A percentile compares a stretch with the other conserved stretches of the same genome.
Conservation (phyloP, 805 yeast genomes). For the Millerozyma acaciae region DNA sequence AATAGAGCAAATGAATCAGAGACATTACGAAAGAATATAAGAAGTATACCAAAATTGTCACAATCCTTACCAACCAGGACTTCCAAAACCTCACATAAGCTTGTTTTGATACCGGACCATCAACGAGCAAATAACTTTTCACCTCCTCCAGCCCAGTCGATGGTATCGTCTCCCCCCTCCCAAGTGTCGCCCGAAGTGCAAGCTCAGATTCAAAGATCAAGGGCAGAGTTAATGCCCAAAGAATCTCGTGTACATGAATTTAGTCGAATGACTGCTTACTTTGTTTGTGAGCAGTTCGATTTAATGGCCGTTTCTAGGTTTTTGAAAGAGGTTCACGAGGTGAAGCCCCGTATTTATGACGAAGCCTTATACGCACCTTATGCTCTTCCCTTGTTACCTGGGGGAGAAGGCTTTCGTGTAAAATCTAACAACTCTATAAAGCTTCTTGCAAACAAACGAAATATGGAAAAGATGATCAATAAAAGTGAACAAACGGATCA, state of each 20-base stretch:
- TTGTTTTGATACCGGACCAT: constrained; percentile 79
- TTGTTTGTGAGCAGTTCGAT: constrained; percentile 79
- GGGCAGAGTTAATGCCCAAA: constrained; percentile 57
- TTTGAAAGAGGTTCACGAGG: constrained; percentile 67
- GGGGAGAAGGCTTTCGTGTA: constrained; percentile 71
- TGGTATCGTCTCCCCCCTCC: constrained; percentile 6
- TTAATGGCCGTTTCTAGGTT: constrained; percentile 61
- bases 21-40: constrained; percentile 30
- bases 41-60: constrained; percentile 49
- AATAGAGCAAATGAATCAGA: neutral
- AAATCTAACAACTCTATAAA: constrained; percentile 60
- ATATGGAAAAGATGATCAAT: constrained; percentile 76
- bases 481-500: constrained; percentile 85
- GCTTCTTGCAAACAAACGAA: constrained; percentile 37
- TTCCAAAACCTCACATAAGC: constrained; percentile 78
- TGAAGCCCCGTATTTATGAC: constrained; percentile 82
- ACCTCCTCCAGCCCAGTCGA: constrained; percentile 6
- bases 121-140: constrained; percentile 21
- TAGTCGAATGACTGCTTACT: constrained; percentile 87
- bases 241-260: constrained; percentile 59
- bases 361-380: constrained; percentile 93
- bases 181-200: constrained; percentile 14
- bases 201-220: constrained; percentile 34
- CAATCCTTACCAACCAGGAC: constrained; percentile 68
- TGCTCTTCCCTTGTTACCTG: constrained; percentile 81